These are phyloP conservation scores for Penicillium riverlandense DNA, from an alignment of 495 filamentous ascomycete genomes.

Conservation along the genomic window DNA sequence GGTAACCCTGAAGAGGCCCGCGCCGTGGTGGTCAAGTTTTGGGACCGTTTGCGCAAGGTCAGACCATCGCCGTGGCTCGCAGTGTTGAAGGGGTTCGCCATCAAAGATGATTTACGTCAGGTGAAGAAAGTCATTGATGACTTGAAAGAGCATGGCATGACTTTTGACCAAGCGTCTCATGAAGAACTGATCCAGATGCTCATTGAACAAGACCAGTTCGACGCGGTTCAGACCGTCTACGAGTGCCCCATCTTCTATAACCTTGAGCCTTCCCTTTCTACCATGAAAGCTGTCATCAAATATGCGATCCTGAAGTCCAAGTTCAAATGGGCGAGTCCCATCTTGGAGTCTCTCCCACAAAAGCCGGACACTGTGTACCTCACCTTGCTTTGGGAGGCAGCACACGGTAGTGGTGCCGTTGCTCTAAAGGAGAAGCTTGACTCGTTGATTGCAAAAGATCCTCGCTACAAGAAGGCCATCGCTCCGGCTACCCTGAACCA, in stretches of 20 bases:
- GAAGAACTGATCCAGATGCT: slow-evolving; percentile 30
- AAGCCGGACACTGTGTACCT: slow-evolving; percentile 56
- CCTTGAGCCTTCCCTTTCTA: slow-evolving; percentile 32
- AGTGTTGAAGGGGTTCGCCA: slow-evolving; percentile 60
- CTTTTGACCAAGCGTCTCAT: slow-evolving; percentile 30
- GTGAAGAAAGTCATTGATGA: slow-evolving; percentile 19
- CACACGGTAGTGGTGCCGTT: slow-evolving; percentile 61
- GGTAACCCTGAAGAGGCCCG: slow-evolving; percentile 54
- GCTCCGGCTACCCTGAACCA: slow-evolving; percentile 67
- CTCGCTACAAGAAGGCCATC: slow-evolving; percentile 34
- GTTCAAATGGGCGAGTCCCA: slow-evolving; percentile 51
- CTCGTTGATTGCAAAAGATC: slow-evolving; percentile 35
- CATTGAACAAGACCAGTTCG: slow-evolving; percentile 27
- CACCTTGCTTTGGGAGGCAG: slow-evolving; percentile 68
- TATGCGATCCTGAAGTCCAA: slow-evolving; percentile 54
- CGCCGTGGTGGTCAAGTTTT: slow-evolving; percentile 40
- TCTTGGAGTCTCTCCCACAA: slow-evolving; percentile 54
- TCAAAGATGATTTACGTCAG: slow-evolving; percentile 49
- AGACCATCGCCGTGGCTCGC: slow-evolving; percentile 46
- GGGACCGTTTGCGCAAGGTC: slow-evolving; percentile 21
- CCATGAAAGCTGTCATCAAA: slow-evolving; percentile 44
- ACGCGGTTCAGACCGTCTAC: slow-evolving; percentile 43
- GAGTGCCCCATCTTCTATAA: slow-evolving; percentile 43
- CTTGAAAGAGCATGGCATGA: slow-evolving; percentile 22
- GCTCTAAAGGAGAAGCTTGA: slow-evolving; percentile 62